These are phyloP conservation scores for Tricholoma sp. DNA, from an alignment of 768 basidiomycete genomes.

Conservation along the genomic window DNA sequence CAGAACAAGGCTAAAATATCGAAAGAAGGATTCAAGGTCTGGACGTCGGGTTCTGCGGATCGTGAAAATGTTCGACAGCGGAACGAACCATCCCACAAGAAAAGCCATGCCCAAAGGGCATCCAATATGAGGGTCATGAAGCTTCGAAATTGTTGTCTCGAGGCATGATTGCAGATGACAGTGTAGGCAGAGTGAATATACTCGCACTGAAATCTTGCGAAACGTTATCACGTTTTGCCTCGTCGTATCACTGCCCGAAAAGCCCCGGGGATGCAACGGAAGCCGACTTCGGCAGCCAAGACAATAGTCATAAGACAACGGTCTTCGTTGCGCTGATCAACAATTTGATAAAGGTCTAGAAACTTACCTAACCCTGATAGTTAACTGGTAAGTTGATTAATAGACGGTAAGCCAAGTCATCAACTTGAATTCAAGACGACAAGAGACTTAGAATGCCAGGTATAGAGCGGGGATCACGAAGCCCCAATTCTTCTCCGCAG, in stretches of 20 bases:
- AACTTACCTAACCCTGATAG: background rate
- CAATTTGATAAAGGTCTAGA: background rate
- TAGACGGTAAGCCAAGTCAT: background rate
- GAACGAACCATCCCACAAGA: constrained; percentile 56
- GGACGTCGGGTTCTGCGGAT: background rate
- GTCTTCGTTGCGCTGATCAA: background rate
- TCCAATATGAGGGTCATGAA: constrained; percentile 43
- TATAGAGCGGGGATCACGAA: constrained; percentile 1
- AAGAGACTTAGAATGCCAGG: background rate
- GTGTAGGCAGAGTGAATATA: constrained; percentile 24
- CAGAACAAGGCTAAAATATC: background rate
- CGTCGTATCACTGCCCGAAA: background rate
- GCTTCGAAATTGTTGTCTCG: constrained; percentile 51
- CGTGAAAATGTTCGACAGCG: constrained; percentile 47
- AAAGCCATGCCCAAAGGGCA: constrained; percentile 13
- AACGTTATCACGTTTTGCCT: no score
- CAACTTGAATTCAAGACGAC: background rate
- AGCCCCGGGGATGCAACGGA: background rate
- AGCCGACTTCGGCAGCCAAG: no score
- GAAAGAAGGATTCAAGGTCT: background rate
- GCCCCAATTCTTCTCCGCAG: constrained; percentile 19
- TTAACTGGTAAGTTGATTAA: background rate
- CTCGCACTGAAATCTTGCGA: constrained; percentile 32
- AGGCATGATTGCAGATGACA: constrained; percentile 32
- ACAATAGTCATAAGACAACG: background rate